Conservation (phyloP, 2,329 filamentous ascomycete genomes). For the Aspergillus aculeatinus region DNA sequence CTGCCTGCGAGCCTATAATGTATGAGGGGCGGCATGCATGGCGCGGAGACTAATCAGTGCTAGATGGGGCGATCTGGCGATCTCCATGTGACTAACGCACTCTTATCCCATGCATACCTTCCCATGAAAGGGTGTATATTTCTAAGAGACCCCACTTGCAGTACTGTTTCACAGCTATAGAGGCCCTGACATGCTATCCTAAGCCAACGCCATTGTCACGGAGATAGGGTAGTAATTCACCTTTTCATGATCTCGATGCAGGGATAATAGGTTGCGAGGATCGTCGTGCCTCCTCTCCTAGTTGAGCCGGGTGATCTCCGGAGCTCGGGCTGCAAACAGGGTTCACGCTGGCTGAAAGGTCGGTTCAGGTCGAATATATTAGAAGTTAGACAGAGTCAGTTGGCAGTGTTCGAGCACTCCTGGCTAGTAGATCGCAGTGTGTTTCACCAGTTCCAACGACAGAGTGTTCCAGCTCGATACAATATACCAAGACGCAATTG, state of each 20-base stretch:
- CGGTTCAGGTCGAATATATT: background rate
- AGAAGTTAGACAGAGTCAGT: background rate
- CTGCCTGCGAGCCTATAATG: constrained; percentile 17
- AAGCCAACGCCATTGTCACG: too few relatives aligned
- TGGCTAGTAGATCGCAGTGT: background rate
- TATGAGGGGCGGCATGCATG: background rate
- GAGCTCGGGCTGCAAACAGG: background rate
- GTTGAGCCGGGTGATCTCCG: background rate
- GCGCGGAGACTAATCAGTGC: background rate
- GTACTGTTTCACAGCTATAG: too few relatives aligned
- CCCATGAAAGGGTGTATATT: background rate
- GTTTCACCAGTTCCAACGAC: background rate
- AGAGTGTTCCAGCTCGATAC: too few relatives aligned
- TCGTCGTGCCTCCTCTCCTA: background rate
- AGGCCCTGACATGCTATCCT: too few relatives aligned
- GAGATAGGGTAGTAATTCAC: too few relatives aligned
- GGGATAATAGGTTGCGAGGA: background rate
- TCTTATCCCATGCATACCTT: background rate
- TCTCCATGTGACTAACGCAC: background rate
- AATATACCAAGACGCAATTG: too few relatives aligned
- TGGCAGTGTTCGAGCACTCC: background rate
- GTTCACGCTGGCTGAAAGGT: background rate
- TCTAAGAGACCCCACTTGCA: too few relatives aligned
- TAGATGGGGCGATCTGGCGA: background rate
- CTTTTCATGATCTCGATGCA: too few relatives aligned